Base-by-base conservation (phyloP, 345 rosid genomes). In the Pistacia atlantica region DNA sequence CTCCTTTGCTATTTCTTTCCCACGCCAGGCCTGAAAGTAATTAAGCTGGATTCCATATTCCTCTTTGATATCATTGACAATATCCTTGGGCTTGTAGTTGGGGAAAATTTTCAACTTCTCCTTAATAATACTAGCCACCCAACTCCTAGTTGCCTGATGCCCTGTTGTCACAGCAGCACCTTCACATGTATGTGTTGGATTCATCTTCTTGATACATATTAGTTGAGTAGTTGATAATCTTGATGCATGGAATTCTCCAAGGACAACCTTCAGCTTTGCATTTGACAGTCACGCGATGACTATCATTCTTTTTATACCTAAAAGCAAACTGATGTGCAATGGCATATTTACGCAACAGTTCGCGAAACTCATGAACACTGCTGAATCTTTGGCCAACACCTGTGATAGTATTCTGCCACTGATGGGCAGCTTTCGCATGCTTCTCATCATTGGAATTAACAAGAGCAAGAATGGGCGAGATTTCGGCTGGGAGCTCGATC, bases 231-330 rank as follows among this genome's bases (percentile, higher is more conserved):
- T 91, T 0, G 98, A 90, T 78, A 95, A 79, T 85, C 97, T 88
- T 3, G 98, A 95, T 18, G 99, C 99, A 70, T 93, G 97, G 97
- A 79, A 95, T 91, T 78, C 99, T 90, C 98, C 98, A 95, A 46
- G 97, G 98, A 80, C 99, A 95, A 55, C 97, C 93, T 69, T 95
- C 98, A 1, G 94, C 94, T 87, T 91, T 95, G 84, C 99, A 93
- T 83, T 95, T 93, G 35, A 95, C 99, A 48, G 98, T 91, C 73
- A 95, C 99, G 2, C 99, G 88, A 72, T 95, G 95, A 69, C 98
- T 95, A 75, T 93, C 99, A 22, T 95, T 95, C 90, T 95, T 95
- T 81, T 93, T 90, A 80, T 95, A 93, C 68, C 92, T 88, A 76
- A 90, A 93, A 22, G 98, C 94, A 86, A 95, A 95, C 83, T 91